These are phyloP conservation scores for Tuber magnatum DNA, from an alignment of 495 filamentous ascomycete genomes.

Conservation along the genomic window DNA sequence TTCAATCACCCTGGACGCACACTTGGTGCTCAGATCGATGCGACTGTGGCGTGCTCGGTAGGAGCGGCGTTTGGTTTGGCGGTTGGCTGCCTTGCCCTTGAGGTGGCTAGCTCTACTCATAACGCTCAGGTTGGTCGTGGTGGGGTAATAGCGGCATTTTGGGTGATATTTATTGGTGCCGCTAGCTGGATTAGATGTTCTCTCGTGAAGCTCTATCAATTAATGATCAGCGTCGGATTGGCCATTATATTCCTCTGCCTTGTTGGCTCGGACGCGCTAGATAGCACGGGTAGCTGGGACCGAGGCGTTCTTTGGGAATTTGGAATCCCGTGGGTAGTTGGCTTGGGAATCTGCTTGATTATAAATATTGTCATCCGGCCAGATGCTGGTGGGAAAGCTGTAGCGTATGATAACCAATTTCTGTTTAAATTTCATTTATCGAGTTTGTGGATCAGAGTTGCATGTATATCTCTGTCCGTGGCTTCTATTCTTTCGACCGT, in stretches of 20 bases:
- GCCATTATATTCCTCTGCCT: constrained; percentile 51
- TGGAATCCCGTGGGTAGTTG: constrained; percentile 53
- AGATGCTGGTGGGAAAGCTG: constrained; percentile 50
- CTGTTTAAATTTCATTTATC: constrained; percentile 11
- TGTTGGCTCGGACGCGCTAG: constrained; percentile 44
- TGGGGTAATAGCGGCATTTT: constrained; percentile 49
- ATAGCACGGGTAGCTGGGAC: constrained; percentile 30
- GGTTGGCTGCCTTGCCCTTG: constrained; percentile 51
- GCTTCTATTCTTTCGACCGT: constrained; percentile 6
- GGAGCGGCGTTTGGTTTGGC: constrained; percentile 53
- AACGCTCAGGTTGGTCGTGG: constrained; percentile 48
- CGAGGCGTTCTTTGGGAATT: constrained; percentile 50
- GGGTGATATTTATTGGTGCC: constrained; percentile 49
- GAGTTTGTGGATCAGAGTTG: not conserved
- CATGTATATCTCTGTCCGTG: not conserved
- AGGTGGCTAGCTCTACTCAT: constrained; percentile 48
- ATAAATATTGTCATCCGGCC: constrained; percentile 48
- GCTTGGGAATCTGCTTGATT: constrained; percentile 49
- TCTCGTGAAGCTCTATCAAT: constrained; percentile 51
- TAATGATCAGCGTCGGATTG: constrained; percentile 50
- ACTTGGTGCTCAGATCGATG: constrained; percentile 52
- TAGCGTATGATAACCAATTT: constrained; percentile 43
- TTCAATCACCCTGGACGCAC: constrained; percentile 52
- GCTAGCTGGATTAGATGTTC: constrained; percentile 51
- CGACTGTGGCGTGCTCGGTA: constrained; percentile 48